phyloP scores from a whole-genome alignment of 768 basidiomycete genomes.

The Rhizopogon rudus region DNA sequence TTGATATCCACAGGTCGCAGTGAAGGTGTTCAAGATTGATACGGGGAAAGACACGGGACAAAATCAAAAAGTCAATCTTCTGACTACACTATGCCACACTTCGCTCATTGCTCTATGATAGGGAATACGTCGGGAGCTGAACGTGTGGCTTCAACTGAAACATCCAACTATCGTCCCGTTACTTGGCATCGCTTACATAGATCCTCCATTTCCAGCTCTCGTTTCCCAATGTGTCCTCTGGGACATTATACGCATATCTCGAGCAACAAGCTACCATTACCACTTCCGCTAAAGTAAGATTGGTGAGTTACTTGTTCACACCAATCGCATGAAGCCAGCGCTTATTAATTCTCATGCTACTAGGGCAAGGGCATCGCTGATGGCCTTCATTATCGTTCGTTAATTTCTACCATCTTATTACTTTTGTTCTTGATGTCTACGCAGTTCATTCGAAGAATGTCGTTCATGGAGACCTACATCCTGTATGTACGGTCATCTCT shows the following conservation, averaged over 20 bases:
- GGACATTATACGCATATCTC: background rate
- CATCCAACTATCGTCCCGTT: conserved; percentile 17
- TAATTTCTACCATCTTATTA: background rate
- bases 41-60: no score
- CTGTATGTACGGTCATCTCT: background rate
- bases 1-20: no score
- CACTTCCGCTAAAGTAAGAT: no score
- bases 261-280: no score
- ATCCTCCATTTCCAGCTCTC: background rate
- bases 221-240: background rate
- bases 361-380: background rate
- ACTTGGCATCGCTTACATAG: conserved; percentile 6
- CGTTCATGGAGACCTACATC: background rate
- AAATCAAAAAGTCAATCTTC: no score
- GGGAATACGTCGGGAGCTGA: background rate
- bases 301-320: background rate
- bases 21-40: no score
- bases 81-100: no score
- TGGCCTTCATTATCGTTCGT: background rate
- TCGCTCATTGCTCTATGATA: no score
- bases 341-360: background rate
- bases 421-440: background rate
- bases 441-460: background rate
- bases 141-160: conserved; percentile 13
- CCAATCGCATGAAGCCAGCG: background rate